Conservation (phyloP, 208 protist genomes). For the Leishmania aethiopica region DNA sequence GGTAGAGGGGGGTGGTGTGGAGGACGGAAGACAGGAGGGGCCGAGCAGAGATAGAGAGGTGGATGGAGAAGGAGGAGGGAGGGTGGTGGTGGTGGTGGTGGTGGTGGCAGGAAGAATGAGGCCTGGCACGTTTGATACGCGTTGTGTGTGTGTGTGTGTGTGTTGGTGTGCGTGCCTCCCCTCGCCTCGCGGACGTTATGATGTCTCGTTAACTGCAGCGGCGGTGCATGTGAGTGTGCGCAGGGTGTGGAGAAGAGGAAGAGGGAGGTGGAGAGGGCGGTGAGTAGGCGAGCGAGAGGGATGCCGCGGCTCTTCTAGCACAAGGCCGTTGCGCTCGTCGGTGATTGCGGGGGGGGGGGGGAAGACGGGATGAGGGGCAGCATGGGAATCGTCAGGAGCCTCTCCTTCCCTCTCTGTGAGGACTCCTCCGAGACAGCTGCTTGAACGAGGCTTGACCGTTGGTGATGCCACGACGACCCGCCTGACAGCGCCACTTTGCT, state of each 20-base stretch:
- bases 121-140: background rate
- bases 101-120: background rate
- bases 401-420: background rate
- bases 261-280: background rate
- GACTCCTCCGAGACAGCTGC: background rate
- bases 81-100: background rate
- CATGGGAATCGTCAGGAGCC: background rate
- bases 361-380: background rate
- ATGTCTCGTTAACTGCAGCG: constrained; percentile 2
- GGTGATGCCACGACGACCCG: background rate
- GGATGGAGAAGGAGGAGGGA: background rate
- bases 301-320: background rate
- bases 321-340: background rate
- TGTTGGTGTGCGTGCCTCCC: background rate
- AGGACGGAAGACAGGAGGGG: background rate
- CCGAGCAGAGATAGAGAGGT: background rate
- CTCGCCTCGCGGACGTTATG: background rate
- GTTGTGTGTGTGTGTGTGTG: background rate
- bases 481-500: background rate
- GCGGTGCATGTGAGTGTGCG: background rate
- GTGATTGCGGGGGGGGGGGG: background rate
- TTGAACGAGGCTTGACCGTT: background rate
- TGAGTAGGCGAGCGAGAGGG: background rate
- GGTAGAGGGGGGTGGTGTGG: background rate
- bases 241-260: background rate